Base-by-base conservation (phyloP, 2,329 filamentous ascomycete genomes). In the Calonectria pauciramosa region DNA sequence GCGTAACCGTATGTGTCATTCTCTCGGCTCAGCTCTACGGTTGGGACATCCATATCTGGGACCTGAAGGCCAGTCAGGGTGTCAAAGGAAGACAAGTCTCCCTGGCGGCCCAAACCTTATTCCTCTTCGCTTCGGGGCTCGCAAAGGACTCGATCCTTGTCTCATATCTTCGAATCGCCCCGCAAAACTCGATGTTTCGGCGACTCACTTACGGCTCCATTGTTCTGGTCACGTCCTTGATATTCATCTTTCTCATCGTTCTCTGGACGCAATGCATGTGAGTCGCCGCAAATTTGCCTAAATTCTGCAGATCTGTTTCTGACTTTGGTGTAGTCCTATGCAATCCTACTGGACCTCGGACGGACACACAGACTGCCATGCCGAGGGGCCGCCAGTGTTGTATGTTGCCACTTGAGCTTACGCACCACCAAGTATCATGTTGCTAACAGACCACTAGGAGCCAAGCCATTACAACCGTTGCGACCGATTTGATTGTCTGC, bases 131-230 rank as follows among this genome's bases (percentile, higher is more conserved):
- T 8, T 86, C 85, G 0, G 81, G 80, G 0, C 74, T 86, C 2
- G 82, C 85, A 23, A 87, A 87, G 72, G 69, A 84, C 3, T 87
- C 86, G 1, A 87, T 87, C 36, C 80, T 87, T 3, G 71, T 82
- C 4, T 85, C 84, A 36, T 87, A 87, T 71, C 79, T 87, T 3
- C 81, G 86, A 14, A 84, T 87, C n/a, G 86, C 85, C 1, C 82
- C 83, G 0, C 66, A 73, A 13, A 75, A 79, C 5, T 83, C 83
- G 2, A 80, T 77, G 81, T 85, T 87, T 60, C 81, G 82, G 7
- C 80, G 80, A 2, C 70, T 83, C n/a, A 85, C 84, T 0, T 79
- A 78, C 73, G 75, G 34, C 4, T 75, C 81, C 1, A 81, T 85
- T 8, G 75, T 18, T 13, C 60, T 83, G 1, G 81, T 86, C 1